Conservation (phyloP, 2,329 filamentous ascomycete genomes). For the Aureobasidium melanogenum region DNA sequence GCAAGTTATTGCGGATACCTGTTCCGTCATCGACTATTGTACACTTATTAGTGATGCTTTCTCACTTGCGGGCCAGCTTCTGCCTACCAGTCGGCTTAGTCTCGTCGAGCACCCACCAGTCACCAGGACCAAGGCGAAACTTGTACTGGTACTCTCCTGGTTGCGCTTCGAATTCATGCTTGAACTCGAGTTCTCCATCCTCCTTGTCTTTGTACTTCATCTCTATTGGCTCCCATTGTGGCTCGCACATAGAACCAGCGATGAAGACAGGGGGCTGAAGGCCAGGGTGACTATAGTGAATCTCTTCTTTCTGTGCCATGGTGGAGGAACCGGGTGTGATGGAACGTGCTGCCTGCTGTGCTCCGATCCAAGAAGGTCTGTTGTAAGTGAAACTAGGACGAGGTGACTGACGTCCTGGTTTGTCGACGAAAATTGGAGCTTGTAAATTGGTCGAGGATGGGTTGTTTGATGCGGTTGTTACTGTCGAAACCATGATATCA, state of each 20-base stretch:
- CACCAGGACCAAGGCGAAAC: constrained; percentile 56
- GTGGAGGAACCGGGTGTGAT: background rate
- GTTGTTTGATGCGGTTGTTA: background rate
- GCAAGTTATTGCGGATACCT: constrained; percentile 47
- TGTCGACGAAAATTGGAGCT: background rate
- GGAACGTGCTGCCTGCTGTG: background rate
- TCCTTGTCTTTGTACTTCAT: constrained; percentile 48
- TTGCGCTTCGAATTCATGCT: constrained; percentile 45
- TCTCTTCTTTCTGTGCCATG: constrained; percentile 38
- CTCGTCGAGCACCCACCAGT: constrained; percentile 65
- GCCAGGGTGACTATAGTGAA: constrained; percentile 54
- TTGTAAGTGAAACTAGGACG: background rate
- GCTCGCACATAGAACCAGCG: constrained; percentile 58
- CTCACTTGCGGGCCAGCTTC: background rate
- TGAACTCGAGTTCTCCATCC: constrained; percentile 48
- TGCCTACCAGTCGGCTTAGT: constrained; percentile 47
- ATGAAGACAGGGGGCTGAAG: constrained; percentile 60
- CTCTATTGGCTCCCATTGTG: constrained; percentile 58
- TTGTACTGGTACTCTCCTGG: constrained; percentile 64
- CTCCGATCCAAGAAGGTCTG: constrained; percentile 15
- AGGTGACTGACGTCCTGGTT: background rate
- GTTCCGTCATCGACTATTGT: constrained; percentile 39
- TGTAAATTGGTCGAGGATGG: background rate
- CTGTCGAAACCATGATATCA: constrained; percentile 1
- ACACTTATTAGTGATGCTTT: background rate